Base-by-base conservation (phyloP, 305 asterid species). In the Ilex paraguariensis region DNA sequence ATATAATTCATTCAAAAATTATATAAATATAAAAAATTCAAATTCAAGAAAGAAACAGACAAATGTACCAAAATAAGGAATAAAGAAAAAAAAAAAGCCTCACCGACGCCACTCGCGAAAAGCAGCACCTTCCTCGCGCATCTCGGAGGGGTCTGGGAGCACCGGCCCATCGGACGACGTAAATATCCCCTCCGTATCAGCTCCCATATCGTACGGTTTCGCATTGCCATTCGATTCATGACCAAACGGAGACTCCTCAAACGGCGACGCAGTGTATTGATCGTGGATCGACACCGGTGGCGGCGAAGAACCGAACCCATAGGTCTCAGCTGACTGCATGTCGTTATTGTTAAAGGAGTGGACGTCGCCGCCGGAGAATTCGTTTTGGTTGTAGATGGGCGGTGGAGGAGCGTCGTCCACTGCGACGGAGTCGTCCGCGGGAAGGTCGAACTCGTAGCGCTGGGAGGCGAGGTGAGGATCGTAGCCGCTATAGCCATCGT, bases 101-200 rank as follows among this genome's bases (percentile, higher is more conserved):
- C 63, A 91, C 98, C 96, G 95, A 12, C 96, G 95, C 97, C 97
- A 87, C 70, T 89, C 96, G 51, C 94, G 97, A 60, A 92, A 92
- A 5, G 97, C 97, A 13, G 83, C 65, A 59, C 90, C 93, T 73
- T 92, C 88, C 74, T 92, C 95, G 1, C 84, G 84, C 98, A 92
- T 92, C 84, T 88, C 75, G 61, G 59, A 64, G 6, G 96, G 97
- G 11, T 89, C 95, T 15, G 97, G 97, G 50, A 89, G 95, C 65
- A 87, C 59, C 21, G 97, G 97, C 5, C 90, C 95, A 31, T 75
- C 88, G 2, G 65, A 36, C 39, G 70, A 65, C 44, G 80, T 67
- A 75, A 88, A 86, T 14, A 86, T 62, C 30, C 90, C 94, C 7
- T 88, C 91, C 10, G 64, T 50, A 48, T 81, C 91, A 32, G 70